Conservation (phyloP, 2,329 filamentous ascomycete genomes). For the Helicocarpus griseus region DNA sequence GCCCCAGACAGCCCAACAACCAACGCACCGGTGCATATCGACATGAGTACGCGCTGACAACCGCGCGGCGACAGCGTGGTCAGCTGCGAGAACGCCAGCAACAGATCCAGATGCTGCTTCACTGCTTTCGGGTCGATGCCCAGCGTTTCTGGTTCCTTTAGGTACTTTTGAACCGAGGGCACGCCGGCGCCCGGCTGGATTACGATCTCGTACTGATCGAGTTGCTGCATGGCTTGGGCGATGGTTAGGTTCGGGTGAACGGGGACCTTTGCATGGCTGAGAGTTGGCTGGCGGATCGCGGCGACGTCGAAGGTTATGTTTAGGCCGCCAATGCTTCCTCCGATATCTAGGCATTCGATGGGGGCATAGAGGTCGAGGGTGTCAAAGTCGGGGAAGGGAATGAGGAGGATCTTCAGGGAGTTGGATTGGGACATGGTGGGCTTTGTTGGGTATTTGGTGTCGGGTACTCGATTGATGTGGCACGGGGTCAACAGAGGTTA, state of each 20-base stretch:
- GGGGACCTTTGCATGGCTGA: not conserved
- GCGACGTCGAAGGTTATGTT: not conserved
- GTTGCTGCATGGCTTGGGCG: not conserved
- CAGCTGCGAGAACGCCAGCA: not conserved
- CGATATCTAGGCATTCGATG: constrained; percentile 1
- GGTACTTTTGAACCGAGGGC: not conserved
- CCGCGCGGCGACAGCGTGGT: not conserved
- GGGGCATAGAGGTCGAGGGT: constrained; percentile 1
- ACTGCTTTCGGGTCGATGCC: not conserved
- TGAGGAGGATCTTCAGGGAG: not conserved
- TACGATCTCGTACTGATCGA: constrained; percentile 1
- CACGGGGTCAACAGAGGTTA: too few relatives aligned
- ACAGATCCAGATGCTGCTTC: not conserved
- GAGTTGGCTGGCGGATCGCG: not conserved
- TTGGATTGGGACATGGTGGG: not conserved
- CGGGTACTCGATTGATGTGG: too few relatives aligned
- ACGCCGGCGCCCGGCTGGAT: not conserved
- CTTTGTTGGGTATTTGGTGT: not conserved
- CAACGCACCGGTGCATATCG: constrained; percentile 1
- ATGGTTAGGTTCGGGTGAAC: not conserved
- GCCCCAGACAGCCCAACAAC: not conserved
- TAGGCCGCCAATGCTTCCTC: not conserved
- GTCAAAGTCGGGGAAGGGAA: constrained; percentile 1
- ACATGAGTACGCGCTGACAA: not conserved
- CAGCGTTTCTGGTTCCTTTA: not conserved